These are phyloP conservation scores for Oxyria digyna DNA, from an alignment of 148 eudicot species.

Conservation along the genomic window DNA sequence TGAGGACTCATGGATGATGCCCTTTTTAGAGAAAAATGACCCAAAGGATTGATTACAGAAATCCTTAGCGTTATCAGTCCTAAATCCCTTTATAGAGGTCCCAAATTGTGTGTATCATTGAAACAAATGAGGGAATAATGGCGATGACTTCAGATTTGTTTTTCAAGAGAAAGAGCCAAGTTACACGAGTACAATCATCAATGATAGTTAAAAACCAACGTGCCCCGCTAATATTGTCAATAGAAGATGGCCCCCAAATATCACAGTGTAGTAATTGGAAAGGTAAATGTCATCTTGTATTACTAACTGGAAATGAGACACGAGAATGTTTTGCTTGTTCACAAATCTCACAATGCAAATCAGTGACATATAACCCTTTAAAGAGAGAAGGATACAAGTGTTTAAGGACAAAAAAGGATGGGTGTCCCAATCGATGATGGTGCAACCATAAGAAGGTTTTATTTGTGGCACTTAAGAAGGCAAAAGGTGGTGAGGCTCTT, in stretches of 20 bases:
- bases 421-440: too few species aligned
- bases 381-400: neutral
- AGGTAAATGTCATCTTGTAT: slow-evolving; percentile 14
- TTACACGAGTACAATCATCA: neutral
- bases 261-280: too few species aligned
- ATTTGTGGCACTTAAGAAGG: too few species aligned
- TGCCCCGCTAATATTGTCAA: too few species aligned
- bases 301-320: neutral
- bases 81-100: neutral
- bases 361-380: neutral
- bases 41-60: neutral
- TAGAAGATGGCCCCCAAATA: too few species aligned
- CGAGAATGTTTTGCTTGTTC: too few species aligned
- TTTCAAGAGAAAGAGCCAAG: neutral
- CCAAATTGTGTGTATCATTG: neutral
- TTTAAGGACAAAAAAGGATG: too few species aligned
- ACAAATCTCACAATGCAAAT: neutral
- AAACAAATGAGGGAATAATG: neutral
- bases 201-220: neutral
- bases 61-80: neutral
- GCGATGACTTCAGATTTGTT: neutral
- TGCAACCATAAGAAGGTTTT: too few species aligned
- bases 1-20: neutral
- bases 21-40: neutral
- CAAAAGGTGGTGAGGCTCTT: too few species aligned